Evolutionary conservation across 331 rosid species (phyloP).

Genomic region (Saraca asoca): DNA sequence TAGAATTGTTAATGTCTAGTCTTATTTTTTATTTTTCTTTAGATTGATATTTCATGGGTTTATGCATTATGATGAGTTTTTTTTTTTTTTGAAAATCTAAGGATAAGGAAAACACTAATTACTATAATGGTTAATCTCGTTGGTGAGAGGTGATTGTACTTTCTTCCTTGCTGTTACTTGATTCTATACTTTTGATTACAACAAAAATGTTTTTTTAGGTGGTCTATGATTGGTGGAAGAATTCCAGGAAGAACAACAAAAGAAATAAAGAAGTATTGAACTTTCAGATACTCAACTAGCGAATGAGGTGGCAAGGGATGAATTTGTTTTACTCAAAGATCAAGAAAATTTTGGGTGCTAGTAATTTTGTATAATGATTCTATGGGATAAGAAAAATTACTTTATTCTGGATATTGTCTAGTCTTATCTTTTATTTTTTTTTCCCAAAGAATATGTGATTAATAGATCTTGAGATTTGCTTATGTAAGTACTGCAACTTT

Average conservation of each 20-base stretch:
- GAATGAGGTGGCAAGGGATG: conserved; percentile 40
- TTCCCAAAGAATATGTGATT: too few relatives aligned
- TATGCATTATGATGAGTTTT: too few relatives aligned
- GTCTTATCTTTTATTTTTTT: too few relatives aligned
- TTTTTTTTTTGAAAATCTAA: too few relatives aligned
- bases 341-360: conserved; percentile 42
- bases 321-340: conserved; percentile 13
- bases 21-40: too few relatives aligned
- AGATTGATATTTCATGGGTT: too few relatives aligned
- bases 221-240: conserved; percentile 94
- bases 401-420: conserved; percentile 31
- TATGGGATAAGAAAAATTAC: conserved; percentile 29
- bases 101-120: conserved; percentile 79
- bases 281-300: conserved; percentile 65
- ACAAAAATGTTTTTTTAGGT: conserved; percentile 47
- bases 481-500: too few relatives aligned
- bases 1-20: too few relatives aligned
- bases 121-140: conserved; percentile 78
- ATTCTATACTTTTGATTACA: conserved; percentile 21
- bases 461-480: too few relatives aligned
- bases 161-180: conserved; percentile 1
- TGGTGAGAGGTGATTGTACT: conserved; percentile 64
- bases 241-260: conserved; percentile 96
- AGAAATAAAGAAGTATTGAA: conserved; percentile 85
- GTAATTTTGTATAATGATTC: conserved; percentile 18